Conservation (phyloP, 768 basidiomycete genomes). For the Filobasidium floriforme region DNA sequence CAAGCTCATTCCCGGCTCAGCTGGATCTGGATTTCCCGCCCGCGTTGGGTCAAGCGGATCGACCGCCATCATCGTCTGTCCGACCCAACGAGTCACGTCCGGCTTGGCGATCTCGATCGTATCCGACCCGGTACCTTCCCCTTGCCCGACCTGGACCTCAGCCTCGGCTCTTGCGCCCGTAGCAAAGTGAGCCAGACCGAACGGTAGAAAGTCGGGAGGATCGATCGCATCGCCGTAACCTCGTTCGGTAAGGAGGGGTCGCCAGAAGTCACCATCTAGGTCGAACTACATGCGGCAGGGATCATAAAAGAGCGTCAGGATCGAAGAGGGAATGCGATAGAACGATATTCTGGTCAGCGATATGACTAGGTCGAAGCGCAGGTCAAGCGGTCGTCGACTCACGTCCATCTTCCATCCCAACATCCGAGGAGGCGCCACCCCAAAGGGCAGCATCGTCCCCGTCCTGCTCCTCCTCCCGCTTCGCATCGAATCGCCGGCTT, state of each 20-base stretch:
- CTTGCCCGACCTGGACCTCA: no score
- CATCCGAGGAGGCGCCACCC: slow-evolving; percentile 6
- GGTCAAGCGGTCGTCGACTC: not conserved
- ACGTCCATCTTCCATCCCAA: slow-evolving; percentile 10
- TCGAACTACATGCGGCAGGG: slow-evolving; percentile 9
- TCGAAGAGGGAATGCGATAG: no score
- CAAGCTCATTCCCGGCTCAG: no score
- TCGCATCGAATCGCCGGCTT: not conserved
- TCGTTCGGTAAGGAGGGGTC: not conserved
- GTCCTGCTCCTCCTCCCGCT: slow-evolving; percentile 2
- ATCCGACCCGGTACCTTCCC: no score
- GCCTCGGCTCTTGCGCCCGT: not conserved
- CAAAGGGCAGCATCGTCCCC: slow-evolving; percentile 11
- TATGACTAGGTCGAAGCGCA: not conserved
- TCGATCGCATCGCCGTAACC: not conserved
- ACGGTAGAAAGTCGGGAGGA: not conserved
- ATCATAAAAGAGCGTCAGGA: no score
- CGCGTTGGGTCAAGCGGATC: no score
- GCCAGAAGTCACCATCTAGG: slow-evolving; percentile 19
- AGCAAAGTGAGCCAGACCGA: not conserved
- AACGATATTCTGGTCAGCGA: no score
- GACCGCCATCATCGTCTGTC: no score
- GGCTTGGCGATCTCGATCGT: no score
- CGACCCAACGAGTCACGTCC: no score
- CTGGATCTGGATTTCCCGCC: no score